Conservation (phyloP, 1,139 yeast genomes). For the Tardiomyces blankii region DNA sequence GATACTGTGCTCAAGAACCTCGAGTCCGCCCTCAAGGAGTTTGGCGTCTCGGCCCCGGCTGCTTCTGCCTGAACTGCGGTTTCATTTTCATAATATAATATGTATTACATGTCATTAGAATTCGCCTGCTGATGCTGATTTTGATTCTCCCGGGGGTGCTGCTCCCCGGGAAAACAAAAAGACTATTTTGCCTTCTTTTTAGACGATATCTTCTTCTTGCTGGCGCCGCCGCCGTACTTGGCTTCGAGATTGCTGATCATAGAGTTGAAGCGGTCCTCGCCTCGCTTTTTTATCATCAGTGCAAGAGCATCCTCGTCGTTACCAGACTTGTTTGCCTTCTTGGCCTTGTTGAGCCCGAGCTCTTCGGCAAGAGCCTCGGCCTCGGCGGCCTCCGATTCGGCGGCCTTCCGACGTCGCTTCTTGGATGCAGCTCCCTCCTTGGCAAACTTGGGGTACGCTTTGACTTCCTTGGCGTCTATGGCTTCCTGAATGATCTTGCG, state of each 20-base stretch:
- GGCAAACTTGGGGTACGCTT: slow-evolving; percentile 37
- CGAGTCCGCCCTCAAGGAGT: slow-evolving; percentile 14
- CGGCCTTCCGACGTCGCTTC: slow-evolving; percentile 43
- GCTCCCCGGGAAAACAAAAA: too few relatives aligned
- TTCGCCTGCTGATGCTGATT: too few relatives aligned
- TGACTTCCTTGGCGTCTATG: slow-evolving; percentile 29
- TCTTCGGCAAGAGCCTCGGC: slow-evolving; percentile 51
- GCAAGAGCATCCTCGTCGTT: slow-evolving; percentile 14
- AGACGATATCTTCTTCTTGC: slow-evolving; percentile 23
- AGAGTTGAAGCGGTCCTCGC: slow-evolving; percentile 32
- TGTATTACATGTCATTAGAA: too few relatives aligned
- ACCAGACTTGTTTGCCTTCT: slow-evolving; percentile 16
- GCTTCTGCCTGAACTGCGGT: too few relatives aligned
- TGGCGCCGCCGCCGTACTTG: slow-evolving; percentile 33
- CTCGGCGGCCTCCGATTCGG: slow-evolving; percentile 53
- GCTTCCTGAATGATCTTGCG: slow-evolving; percentile 39
- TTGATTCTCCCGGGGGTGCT: too few relatives aligned
- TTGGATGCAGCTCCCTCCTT: slow-evolving; percentile 40
- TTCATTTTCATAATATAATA: too few relatives aligned
- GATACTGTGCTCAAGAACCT: slow-evolving; percentile 9
- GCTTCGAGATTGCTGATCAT: slow-evolving; percentile 42
- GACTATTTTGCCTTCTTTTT: slow-evolving; percentile 23
- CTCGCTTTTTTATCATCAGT: slow-evolving; percentile 16
- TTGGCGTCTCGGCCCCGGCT: slow-evolving; percentile 4
- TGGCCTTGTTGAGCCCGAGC: slow-evolving; percentile 31